A percentile compares a stretch with the other conserved stretches of the same genome.
phyloP scores from a whole-genome alignment of 31 red algal genomes.

The Odonthalia washingtoniensis region DNA sequence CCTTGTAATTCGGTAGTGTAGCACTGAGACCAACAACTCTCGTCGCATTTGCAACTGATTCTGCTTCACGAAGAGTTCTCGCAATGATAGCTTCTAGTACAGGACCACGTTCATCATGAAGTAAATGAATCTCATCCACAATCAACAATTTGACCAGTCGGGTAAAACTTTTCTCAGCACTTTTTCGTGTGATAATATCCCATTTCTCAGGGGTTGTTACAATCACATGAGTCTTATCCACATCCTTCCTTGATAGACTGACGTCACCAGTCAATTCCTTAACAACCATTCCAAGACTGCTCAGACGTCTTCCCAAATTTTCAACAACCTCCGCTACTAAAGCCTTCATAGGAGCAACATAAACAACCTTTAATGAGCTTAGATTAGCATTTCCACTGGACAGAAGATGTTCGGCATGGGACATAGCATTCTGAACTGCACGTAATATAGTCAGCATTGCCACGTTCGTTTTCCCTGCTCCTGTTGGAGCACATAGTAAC shows the following conservation, averaged over 20 bases:
- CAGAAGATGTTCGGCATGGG: not conserved
- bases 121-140: slow-evolving; percentile 96
- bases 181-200: slow-evolving; percentile 98
- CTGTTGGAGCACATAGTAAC: slow-evolving; percentile 95
- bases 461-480: slow-evolving; percentile 97
- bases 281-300: slow-evolving; percentile 68
- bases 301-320: slow-evolving; percentile 73
- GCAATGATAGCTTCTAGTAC: slow-evolving; percentile 93
- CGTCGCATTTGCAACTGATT: slow-evolving; percentile 44
- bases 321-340: slow-evolving; percentile 92
- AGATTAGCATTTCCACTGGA: slow-evolving; percentile 49
- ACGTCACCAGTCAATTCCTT: slow-evolving; percentile 93
- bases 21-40: slow-evolving; percentile 93
- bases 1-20: slow-evolving; percentile 96
- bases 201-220: slow-evolving; percentile 99
- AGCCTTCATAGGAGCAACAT: slow-evolving; percentile 99
- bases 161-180: slow-evolving; percentile 67
- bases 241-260: slow-evolving; percentile 73
- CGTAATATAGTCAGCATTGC: slow-evolving; percentile 87
- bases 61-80: slow-evolving; percentile 71
- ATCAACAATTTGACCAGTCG: slow-evolving; percentile 82
- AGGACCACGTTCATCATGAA: slow-evolving; percentile 94
- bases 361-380: slow-evolving; percentile 85
- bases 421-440: slow-evolving; percentile 31
- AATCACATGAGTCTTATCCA: slow-evolving; percentile 85